Evolutionary conservation across 2,329 filamentous ascomycete genomes (phyloP).

Genomic region (Pezicula radicicola): DNA sequence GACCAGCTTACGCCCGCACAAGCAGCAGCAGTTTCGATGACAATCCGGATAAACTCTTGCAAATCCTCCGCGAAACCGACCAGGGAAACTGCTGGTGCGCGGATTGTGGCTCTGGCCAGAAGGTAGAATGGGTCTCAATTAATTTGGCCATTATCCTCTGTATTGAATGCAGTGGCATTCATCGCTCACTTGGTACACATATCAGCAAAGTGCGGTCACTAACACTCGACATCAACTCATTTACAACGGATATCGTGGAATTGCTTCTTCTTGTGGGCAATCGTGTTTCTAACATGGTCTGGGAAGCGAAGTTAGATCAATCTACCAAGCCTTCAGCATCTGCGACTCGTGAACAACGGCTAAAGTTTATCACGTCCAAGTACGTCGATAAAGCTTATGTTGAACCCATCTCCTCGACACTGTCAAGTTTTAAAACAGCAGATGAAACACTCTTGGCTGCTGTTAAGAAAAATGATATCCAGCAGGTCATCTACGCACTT

Average conservation of each 20-base stretch:
- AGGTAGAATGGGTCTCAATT: slow-evolving; percentile 98
- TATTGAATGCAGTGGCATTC: slow-evolving; percentile 97
- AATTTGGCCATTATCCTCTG: slow-evolving; percentile 95
- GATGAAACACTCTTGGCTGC: slow-evolving; percentile 89
- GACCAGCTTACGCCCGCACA: slow-evolving; percentile 68
- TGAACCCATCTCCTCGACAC: slow-evolving; percentile 69
- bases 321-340: slow-evolving; percentile 68
- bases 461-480: slow-evolving; percentile 95
- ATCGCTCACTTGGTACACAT: slow-evolving; percentile 92
- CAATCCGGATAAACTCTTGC: slow-evolving; percentile 79
- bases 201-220: slow-evolving; percentile 96
- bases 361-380: slow-evolving; percentile 94
- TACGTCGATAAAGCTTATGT: slow-evolving; percentile 85
- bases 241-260: slow-evolving; percentile 96
- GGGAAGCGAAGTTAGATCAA: slow-evolving; percentile 82
- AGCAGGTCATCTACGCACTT: slow-evolving; percentile 86
- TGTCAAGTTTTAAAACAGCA: slow-evolving; percentile 73
- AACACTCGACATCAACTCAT: slow-evolving; percentile 92
- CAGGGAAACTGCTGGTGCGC: slow-evolving; percentile 93
- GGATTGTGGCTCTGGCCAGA: slow-evolving; percentile 86
- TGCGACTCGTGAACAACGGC: slow-evolving; percentile 81
- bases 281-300: slow-evolving; percentile 92
- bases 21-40: slow-evolving; percentile 75
- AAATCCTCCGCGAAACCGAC: slow-evolving; percentile 84
- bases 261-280: slow-evolving; percentile 90